Percentiles rank a stretch among this genome's conserved stretches.
phyloP scores from a whole-genome alignment of 768 basidiomycete genomes.

The Boletus tomentosulus region DNA sequence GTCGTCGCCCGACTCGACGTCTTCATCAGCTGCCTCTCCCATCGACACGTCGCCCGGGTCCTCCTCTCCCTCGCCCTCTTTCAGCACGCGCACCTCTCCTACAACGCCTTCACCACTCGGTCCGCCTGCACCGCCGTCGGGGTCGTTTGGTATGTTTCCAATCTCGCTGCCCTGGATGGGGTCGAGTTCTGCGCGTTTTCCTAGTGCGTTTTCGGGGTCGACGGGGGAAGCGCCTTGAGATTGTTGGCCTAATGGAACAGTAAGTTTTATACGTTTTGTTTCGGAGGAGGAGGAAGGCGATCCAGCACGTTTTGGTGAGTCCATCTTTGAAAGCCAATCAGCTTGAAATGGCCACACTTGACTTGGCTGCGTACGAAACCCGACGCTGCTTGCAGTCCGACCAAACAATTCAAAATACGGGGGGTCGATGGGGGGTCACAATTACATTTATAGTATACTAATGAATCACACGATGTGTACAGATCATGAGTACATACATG shows the following conservation, averaged over 20 bases:
- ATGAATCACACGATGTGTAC: background rate
- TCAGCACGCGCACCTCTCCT: slow-evolving; percentile 37
- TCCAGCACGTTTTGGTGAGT: slow-evolving; percentile 63
- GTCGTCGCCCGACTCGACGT: slow-evolving; percentile 73
- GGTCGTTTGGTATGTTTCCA: slow-evolving; percentile 57
- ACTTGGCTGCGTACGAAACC: slow-evolving; percentile 6
- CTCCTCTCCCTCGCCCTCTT: slow-evolving; percentile 58
- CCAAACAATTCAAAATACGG: slow-evolving; percentile 20
- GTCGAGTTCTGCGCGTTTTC: slow-evolving; percentile 86
- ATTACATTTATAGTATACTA: background rate
- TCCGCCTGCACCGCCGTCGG: slow-evolving; percentile 18
- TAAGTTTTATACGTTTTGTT: slow-evolving; percentile 55
- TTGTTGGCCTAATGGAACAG: slow-evolving; percentile 42
- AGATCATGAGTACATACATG: background rate
- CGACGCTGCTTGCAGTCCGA: background rate
- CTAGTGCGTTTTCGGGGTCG: slow-evolving; percentile 73
- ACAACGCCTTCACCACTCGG: slow-evolving; percentile 19
- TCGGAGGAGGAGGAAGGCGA: slow-evolving; percentile 53
- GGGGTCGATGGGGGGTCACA: slow-evolving; percentile 13
- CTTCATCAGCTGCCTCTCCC: slow-evolving; percentile 75
- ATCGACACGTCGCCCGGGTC: slow-evolving; percentile 76
- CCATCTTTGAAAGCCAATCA: slow-evolving; percentile 39
- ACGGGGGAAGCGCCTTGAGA: slow-evolving; percentile 68
- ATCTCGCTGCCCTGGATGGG: slow-evolving; percentile 77
- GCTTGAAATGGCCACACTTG: slow-evolving; percentile 21